Base-by-base conservation (phyloP, 75 land plant genomes). In the Pinus albicaulis region DNA sequence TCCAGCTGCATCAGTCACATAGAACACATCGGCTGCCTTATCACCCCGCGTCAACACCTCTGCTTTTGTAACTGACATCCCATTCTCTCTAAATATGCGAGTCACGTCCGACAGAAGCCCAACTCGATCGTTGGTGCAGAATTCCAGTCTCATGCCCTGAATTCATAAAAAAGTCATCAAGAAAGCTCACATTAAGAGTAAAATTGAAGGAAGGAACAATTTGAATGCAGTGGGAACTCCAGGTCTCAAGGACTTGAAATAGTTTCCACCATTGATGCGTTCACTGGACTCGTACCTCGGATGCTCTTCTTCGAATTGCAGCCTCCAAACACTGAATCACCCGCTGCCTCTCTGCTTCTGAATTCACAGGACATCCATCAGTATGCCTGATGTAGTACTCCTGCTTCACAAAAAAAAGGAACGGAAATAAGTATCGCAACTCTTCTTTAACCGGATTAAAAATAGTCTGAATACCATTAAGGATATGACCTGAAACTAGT, bases 21-120 rank as follows among this genome's bases (percentile, higher is more conserved):
- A 90, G 82, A 94, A 94, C 11, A 88, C 85, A 55, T 94, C 88
- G 38, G 73, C 66, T 12, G 92, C 92, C 69, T 61, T 83, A 7
- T 83, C 86, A 8, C 65, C 82, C 23, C 68, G 76, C 23, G 98
- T 95, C 0, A 89, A 82, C 59, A 93, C 87, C 74, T 93, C 98
- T 7, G 98, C 98, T 70, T 87, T 77, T 53, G 97, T 89, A 48
- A 95, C 89, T 23, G 89, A 87, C 38, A 95, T 82, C 55, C 98
- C 98, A 70, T 95, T 86, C 71, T 95, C 98, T 16, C 98, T 88
- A 75, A 95, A 93, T n/a, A 91, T 85, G 31, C 94, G 80, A 20
- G 86, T 96, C 66, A 94, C 95, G 55, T 89, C 91, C 0, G 98
- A 88, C 78, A 96, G 76, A 55, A 96, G 85, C 20, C 95, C 92